A percentile compares a stretch with the other conserved stretches of the same genome.
Evolutionary conservation across 768 basidiomycete species (phyloP).

Genomic region (Erythrobasidium yunnanense): DNA sequence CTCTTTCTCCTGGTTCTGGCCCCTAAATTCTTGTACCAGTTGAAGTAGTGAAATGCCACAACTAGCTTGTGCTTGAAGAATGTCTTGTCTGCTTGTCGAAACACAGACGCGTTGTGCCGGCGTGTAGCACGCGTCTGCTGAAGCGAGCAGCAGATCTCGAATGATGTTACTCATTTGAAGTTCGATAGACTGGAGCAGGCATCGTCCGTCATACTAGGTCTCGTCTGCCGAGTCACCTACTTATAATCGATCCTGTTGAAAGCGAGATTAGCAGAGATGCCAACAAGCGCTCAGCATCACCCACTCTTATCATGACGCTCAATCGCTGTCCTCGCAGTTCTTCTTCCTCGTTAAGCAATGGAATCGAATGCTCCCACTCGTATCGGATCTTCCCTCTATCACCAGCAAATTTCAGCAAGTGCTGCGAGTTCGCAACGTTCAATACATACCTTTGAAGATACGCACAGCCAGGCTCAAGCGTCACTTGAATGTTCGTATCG

Average conservation of each 20-base stretch:
- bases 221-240: no score
- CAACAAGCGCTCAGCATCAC: neutral
- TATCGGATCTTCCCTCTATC: conserved; percentile 42
- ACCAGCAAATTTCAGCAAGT: neutral
- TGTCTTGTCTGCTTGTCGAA: no score
- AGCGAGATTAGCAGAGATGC: neutral
- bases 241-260: neutral
- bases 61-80: no score
- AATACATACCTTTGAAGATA: conserved; percentile 42
- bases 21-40: no score
- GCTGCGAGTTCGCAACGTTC: neutral
- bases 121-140: no score
- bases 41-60: no score
- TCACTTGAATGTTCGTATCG: conserved; percentile 39
- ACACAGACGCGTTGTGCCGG: no score
- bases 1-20: no score
- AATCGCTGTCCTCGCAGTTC: conserved; percentile 40
- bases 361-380: conserved; percentile 43
- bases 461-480: conserved; percentile 41
- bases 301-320: conserved; percentile 44
- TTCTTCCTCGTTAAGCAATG: conserved; percentile 37
- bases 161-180: no score
- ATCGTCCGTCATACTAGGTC: no score
- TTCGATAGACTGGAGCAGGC: no score
- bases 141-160: no score